Conservation (phyloP, 2,329 filamentous ascomycete genomes). For the Phyllosticta citriasiana region DNA sequence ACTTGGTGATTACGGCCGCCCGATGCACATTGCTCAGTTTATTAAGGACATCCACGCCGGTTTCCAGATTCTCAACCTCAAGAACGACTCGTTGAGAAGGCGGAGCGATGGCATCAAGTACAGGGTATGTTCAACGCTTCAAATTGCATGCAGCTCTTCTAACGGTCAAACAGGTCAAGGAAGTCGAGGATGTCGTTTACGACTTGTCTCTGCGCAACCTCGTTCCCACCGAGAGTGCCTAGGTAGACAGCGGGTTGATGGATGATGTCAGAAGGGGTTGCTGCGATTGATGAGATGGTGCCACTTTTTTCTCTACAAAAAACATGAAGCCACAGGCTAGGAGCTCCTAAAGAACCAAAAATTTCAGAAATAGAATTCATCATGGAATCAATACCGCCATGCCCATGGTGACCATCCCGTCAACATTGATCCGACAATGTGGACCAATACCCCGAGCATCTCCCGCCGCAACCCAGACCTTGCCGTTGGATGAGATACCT, state of each 20-base stretch:
- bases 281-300: neutral
- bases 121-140: slow-evolving; percentile 39
- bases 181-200: slow-evolving; percentile 96
- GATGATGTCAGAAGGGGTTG: neutral
- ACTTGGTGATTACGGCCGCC: slow-evolving; percentile 75
- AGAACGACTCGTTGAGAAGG: slow-evolving; percentile 85
- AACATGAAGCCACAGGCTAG: neutral
- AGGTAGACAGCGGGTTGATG: neutral
- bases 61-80: slow-evolving; percentile 94
- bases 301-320: neutral
- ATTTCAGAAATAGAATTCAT: neutral
- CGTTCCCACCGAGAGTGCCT: slow-evolving; percentile 41
- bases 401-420: neutral
- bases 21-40: slow-evolving; percentile 79
- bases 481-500: neutral
- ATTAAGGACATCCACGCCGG: slow-evolving; percentile 93
- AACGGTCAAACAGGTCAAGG: slow-evolving; percentile 57
- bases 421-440: neutral
- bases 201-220: slow-evolving; percentile 82
- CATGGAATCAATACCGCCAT: neutral
- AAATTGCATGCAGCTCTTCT: neutral
- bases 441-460: neutral
- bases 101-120: slow-evolving; percentile 93
- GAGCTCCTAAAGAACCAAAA: neutral
- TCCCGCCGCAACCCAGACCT: neutral